Base-by-base conservation (phyloP, 306 rosid genomes). In the Cucumis sativus region DNA sequence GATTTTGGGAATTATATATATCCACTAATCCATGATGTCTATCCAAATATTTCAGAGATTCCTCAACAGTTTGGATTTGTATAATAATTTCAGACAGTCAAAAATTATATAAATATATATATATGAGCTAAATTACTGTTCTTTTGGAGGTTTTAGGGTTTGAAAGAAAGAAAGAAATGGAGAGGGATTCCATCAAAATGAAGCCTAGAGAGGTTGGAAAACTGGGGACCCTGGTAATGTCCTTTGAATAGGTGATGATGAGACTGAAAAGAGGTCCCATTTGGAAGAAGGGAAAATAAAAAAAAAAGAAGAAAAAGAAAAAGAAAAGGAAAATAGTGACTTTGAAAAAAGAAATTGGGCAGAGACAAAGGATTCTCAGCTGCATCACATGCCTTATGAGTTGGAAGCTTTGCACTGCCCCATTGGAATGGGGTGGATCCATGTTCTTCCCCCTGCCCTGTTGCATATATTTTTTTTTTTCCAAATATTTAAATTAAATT, bases 371-470 rank as follows among this genome's bases (percentile, higher is more conserved):
- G 78, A 33, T 80, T 75, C 81, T 86, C 69, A 82, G 67, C 81
- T 61, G 51, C 89, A 76, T 89, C 98, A 88, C 91, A 91, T 87
- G 91, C 82, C 79, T 78, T 56, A 58, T 75, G 78, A 77, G 89
- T 85, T 86, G 92, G 87, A 82, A 84, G 85, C 85, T 84, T 62
- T 56, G 78, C 66, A 56, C 21, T 83, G 69, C 86, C 87, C 83
- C 77, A 80, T 80, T 83, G 88, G 79, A 86, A 77, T 83, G 75
- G 88, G 88, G 86, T 84, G 92, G 90, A 88, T 84, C 89, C 91
- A 87, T 85, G 84, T 88, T 80, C 82, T 77, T 78, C 33, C 10
- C 17, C 76, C 37, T 66, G 11, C 74, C 75, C 40, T 78, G 33
- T 65, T 79, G 17, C 47, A 56, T 64, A 17, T 40, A 30, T 30